Base-by-base conservation (phyloP, 2,329 filamentous ascomycete genomes). In the Pseudogymnoascus sp. region DNA sequence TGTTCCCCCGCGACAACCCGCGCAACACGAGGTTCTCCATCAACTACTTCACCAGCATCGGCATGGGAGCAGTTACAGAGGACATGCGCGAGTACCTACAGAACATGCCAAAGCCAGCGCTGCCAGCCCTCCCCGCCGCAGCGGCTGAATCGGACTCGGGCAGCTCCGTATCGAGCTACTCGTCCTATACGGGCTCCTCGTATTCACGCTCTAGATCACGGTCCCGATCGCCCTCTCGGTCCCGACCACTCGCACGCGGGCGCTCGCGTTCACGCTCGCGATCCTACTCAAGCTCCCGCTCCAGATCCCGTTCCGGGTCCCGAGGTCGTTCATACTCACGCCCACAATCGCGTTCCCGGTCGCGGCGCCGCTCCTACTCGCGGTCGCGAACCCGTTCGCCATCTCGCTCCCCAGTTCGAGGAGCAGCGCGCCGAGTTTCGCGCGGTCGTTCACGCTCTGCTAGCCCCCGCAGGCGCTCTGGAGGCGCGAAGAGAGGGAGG, bases 11-110 rank as follows among this genome's bases (percentile, higher is more conserved):
- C 65, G 93, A 97, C 74, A 91, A 92, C 71, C 86, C 92, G 24
- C 87, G 90, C 72, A 95, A 97, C 76, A 92, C 93, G 40, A 87
- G 93, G 62, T 99, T 99, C 80, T 91, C 93, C 61, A 96, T 99
- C 86, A 99, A 99, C 77, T 99, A 97, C 81, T 97, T 99, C 75
- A 99, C 95, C 8, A 95, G 92, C 71, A 96, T 99, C 71, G 92
- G 93, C 64, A 96, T 99, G 90, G 95, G 95, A 73, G 86, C 85
- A 24, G 82, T 99, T 66, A 99, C 95, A 1, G 95, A 99, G 73
- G 90, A 92, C 68, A 96, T 97, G 91, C 87, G 95, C 75, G 91
- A 96, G 71, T 86, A 88, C 73, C 82, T 99, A 63, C 89, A 93
- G 74, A 96, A 92, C 72, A 85, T 96, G 76, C 93, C 93, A 11